These are phyloP conservation scores for Funneliformis geosporum DNA, from an alignment of 192 early-diverging fungal species.

Conservation along the genomic window DNA sequence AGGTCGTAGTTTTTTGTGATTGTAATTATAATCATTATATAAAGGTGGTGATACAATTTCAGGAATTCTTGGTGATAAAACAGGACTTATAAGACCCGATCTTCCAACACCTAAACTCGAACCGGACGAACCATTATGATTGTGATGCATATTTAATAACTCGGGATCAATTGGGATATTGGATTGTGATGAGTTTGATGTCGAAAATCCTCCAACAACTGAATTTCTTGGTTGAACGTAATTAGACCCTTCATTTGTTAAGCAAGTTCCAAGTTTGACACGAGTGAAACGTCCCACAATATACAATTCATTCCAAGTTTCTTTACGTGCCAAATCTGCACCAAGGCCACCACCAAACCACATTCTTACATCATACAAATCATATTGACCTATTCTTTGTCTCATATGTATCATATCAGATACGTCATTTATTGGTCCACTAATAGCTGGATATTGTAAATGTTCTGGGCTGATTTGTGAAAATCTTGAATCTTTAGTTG, in stretches of 20 bases:
- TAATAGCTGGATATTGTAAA: conserved; percentile 13
- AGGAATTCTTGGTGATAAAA: conserved; percentile 5
- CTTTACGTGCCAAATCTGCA: conserved; percentile 47
- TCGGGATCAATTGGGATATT: conserved; percentile 12
- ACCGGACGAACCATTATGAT: background rate
- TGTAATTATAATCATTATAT: background rate
- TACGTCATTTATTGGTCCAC: conserved; percentile 39
- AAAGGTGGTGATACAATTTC: background rate
- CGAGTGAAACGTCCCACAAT: conserved; percentile 50
- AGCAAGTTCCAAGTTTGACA: conserved; percentile 20
- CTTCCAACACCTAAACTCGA: background rate
- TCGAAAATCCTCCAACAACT: background rate
- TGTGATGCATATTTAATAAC: background rate
- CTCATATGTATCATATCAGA: conserved; percentile 51
- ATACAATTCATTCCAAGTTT: conserved; percentile 51
- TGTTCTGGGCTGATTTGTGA: conserved; percentile 43
- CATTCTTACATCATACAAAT: conserved; percentile 49
- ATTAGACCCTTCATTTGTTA: background rate
- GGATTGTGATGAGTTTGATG: background rate
- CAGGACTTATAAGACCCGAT: conserved; percentile 6
- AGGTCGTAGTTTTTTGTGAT: background rate
- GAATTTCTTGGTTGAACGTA: background rate
- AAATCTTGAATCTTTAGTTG: conserved; percentile 39
- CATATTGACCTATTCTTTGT: conserved; percentile 45
- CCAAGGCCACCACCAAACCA: conserved; percentile 65